Evolutionary conservation across 768 basidiomycete genomes (phyloP), one percentile per base, ranked within the genome.

Genomic region (Lanmaoa rubissima): DNA sequence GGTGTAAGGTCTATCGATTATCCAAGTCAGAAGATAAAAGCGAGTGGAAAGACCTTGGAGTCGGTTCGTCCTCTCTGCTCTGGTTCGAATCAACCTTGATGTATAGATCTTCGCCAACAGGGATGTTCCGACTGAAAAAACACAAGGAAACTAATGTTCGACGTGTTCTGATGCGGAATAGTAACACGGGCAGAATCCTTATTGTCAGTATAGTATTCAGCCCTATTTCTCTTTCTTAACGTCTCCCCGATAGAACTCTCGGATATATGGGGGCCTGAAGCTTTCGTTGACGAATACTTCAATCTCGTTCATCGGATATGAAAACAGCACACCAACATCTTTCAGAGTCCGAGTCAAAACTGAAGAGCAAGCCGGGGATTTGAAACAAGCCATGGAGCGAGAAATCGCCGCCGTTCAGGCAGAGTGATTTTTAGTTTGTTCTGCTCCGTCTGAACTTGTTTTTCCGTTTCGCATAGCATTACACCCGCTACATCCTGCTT

Each of bases 221-320:
- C 14, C 2, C 10, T 19, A 4, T 3, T 7, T 28, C 40, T 50
- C 36, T 26, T 45, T 61, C 38, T 61, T 26, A 48, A 24, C 21
- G 21, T 48, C 46, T 67, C 57, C 46, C 9, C 21, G 7, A n/a
- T 66, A 92, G 90, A 92, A 92, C 69, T 92, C 91, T 76, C 80
- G 78, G 53, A 68, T 92, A 38, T 84, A 89, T 63, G 62, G 75
- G 0, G 81, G 79, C 14, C 72, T 92, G 58, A 83, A 79, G 49
- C 79, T 81, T 13, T 78, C 79, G 1, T 71, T 79, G 49, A 67
- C 74, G 31, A 83, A 81, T 64, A 84, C 82, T 58, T 62, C 75
- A 0, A 63, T 92, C 12, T 78, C 82, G 10, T 88, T 92, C 63
- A 75, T 90, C 17, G 90, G 89, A 21, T 87, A 90, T 61, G 86